Evolutionary conservation across 768 basidiomycete species (phyloP), one percentile per base, ranked within the genome.

Genomic region (Lactarius psammicola): DNA sequence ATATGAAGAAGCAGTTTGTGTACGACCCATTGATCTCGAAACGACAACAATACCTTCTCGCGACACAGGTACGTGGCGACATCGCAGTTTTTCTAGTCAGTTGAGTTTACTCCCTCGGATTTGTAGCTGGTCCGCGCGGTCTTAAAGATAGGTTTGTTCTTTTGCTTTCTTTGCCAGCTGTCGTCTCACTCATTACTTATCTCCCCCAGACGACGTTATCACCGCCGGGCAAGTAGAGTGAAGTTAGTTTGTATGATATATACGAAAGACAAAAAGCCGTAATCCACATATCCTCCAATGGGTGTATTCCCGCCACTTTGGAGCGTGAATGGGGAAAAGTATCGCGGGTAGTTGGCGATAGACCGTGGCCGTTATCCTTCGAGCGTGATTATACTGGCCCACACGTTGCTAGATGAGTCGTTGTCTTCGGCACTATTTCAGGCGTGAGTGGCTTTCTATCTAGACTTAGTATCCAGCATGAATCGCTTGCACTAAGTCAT

Each of bases 21-120:
- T 95, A 95, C 71, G 97, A 99, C 73, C 96, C 97, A 33, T 79
- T 98, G 69, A 97, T 98, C 76, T 95, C 95, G 49, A 99, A 98
- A 79, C 81, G 96, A 73, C 95, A 98, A 74, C 96, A 98, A 74
- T 97, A 94, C 78, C 79, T 99, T 65, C 81, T 99, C 49, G 97
- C 97, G n/a, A 98, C 95, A 26, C 95, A 95, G 84, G 88, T 92
- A 66, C 56, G 83, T 73, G 51, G 60, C 42, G 9, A 44, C 28
- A n/a, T 40, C 33, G 61, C 67, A 33, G 40, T 59, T 54, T 36
- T 56, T 46, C 33, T 49, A 17, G 30, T 18, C 58, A 54, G 18
- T 59, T 55, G 58, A 49, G 46, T 26, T 62, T 23, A 34, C 34
- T 51, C 49, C 30, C 46, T 65, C 66, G 56, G 30, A 31, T 63